These are phyloP conservation scores for Deinandra increscens DNA, from an alignment of 129 eudicot species.

Conservation along the genomic window DNA sequence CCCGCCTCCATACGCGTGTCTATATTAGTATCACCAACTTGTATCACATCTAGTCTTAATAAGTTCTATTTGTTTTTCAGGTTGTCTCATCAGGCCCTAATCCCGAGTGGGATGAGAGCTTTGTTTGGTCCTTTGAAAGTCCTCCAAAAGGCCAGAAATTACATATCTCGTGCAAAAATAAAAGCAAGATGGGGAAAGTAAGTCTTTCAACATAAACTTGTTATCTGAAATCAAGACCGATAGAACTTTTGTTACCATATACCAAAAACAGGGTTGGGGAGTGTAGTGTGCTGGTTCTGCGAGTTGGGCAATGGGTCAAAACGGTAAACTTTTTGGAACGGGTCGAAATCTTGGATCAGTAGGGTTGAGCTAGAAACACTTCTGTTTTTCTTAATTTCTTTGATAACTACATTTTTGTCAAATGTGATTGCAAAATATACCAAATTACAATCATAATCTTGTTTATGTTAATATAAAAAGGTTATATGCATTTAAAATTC, in stretches of 20 bases:
- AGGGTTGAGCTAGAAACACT: not conserved
- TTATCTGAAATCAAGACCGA: not conserved
- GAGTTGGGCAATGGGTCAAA: not conserved
- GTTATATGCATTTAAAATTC: not conserved
- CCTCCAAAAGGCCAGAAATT: conserved; percentile 99
- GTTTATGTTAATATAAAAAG: not conserved
- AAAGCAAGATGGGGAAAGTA: conserved; percentile 99
- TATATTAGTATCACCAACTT: not conserved
- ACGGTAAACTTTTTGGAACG: not conserved
- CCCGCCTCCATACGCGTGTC: not conserved
- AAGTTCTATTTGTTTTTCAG: conserved; percentile 41
- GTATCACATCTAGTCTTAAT: conserved; percentile 6
- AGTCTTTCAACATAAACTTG: conserved; percentile 19
- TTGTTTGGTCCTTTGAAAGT: conserved; percentile 93
- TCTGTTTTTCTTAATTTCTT: not conserved
- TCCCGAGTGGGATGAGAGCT: conserved; percentile 96
- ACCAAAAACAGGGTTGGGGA: not conserved
- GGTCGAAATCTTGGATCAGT: not conserved
- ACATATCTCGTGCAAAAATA: conserved; percentile 95
- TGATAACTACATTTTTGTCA: not conserved
- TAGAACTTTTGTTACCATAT: not conserved
- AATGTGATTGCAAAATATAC: conserved; percentile 2
- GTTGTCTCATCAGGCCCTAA: conserved; percentile 95
- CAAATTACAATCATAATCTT: not conserved
- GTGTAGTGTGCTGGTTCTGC: not conserved